Evolutionary conservation across 2,329 filamentous ascomycete genomes (phyloP), one percentile per base, ranked within the genome.

Genomic region (Cladosporium sp.): DNA sequence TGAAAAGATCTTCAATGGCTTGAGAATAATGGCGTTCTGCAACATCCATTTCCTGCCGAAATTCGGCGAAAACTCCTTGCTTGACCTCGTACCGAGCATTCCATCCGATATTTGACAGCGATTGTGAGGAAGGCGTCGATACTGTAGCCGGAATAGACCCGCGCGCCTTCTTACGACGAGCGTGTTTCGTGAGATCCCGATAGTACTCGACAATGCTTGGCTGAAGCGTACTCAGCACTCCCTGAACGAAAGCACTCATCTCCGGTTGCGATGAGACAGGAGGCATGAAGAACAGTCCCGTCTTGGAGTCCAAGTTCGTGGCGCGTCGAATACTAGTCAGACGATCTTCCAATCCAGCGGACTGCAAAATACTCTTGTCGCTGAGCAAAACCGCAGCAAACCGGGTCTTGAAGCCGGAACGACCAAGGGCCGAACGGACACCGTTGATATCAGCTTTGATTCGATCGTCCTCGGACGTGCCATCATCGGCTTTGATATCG

Each of bases 21-120:
- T 89, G 89, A 74, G 95, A 92, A 71, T 93, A 97, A 62, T 92
- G 93, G 52, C 93, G 87, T 73, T 92, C 84, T 0, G 95, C 93
- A 26, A 88, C 88, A 74, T 97, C 94, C 84, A 94, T 91, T 76
- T 98, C 95, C 74, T 96, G 91, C 10, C 95, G 87, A 70, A 96
- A 97, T 74, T 98, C 94, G 31, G 93, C 92, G 74, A 98, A 91
- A 0, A 97, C 83, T 7, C 90, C 94, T 21, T 93, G 85, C 76
- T 99, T 99, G 80, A 96, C 93, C 74, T 99, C 94, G 78, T 97
- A 97, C 18, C 94, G 89, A 62, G 96, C 89, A 73, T 92, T 93
- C 95, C 94, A 99, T 3, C 92, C 93, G 50, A 92, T 88, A 11
- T 89, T 82, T 1, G 93, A 91, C n/a, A 97, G 79, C 0, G 91